Conservation (phyloP, 2,329 filamentous ascomycete genomes). For the Aspergillus sp. region DNA sequence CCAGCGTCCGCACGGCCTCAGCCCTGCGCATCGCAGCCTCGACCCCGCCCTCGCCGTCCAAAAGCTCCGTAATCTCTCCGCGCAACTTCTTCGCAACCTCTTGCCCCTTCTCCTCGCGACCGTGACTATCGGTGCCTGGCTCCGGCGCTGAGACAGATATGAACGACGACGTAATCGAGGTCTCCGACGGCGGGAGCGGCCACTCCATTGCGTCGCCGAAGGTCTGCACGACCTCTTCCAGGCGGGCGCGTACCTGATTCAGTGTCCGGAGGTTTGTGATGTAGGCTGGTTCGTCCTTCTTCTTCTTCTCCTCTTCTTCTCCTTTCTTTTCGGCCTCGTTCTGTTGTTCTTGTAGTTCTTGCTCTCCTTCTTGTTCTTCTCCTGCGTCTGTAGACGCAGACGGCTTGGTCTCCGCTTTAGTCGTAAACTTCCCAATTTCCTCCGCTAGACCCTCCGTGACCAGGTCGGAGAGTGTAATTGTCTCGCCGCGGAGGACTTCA, state of each 20-base stretch:
- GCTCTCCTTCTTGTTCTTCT: background rate
- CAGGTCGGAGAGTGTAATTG: constrained; percentile 74
- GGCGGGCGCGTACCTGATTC: constrained; percentile 74
- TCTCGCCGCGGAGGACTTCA: constrained; percentile 86
- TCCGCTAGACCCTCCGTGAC: constrained; percentile 70
- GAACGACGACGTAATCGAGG: constrained; percentile 80
- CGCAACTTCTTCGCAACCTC: constrained; percentile 66
- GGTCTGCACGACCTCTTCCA: constrained; percentile 84
- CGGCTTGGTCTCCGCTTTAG: constrained; percentile 31
- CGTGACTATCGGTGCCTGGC: constrained; percentile 62
- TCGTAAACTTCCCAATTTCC: constrained; percentile 71
- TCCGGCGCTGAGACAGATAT: constrained; percentile 88
- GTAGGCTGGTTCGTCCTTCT: constrained; percentile 58
- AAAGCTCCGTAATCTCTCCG: constrained; percentile 68
- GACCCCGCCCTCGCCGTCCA: constrained; percentile 67
- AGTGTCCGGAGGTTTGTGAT: constrained; percentile 80
- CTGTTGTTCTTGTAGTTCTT: background rate
- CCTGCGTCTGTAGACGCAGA: background rate
- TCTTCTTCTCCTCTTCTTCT: constrained; percentile 2
- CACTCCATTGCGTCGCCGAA: constrained; percentile 98
- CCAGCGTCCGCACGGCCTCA: constrained; percentile 73
- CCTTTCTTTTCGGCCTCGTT: background rate
- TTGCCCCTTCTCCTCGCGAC: constrained; percentile 82
- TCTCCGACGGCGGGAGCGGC: constrained; percentile 82
- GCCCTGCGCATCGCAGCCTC: constrained; percentile 69